Evolutionary conservation across 1,139 yeast genomes (phyloP), one percentile per base, ranked within the genome.

Genomic region (Candida labiduridarum): DNA sequence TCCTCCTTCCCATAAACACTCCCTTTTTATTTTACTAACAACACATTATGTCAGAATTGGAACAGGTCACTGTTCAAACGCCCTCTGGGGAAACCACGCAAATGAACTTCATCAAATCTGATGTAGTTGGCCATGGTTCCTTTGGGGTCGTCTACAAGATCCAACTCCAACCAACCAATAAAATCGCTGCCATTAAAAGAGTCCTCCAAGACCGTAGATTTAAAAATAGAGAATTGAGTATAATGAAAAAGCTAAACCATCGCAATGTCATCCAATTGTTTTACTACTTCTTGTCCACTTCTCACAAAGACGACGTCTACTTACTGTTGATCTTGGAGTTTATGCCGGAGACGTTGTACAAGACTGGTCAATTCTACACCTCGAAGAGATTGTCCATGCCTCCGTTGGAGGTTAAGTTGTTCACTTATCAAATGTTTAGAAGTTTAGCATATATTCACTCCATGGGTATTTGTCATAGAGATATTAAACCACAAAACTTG

Each of bases 81-180:
- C 41, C 41, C 11, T 38, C 41, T 38, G 41, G 41, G 15, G 41
- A 38, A 38, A 38, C 41, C 4, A 38, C 41, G 16, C 41, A 38
- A 25, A 38, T 38, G 41, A 38, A 38, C 16, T 38, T 38, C 15
- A 38, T 38, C 31, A 89, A 85, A 63, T 81, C 84, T 51, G 84
- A 89, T 62, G 92, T 92, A 78, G 96, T 92, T 47, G 99, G 99
- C 15, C 96, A 90, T 68, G 99, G 99, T 14, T 91, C 98, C 18
- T 94, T 94, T 74, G 99, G 99, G 4, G 94, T 91, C 33, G 99
- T 94, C 29, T 91, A 90, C 66, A 96, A 90, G 62, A 90, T 97
- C 9, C 85, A 83, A 54, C 78, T 94, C 44, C 68, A 83, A 57
- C 94, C 96, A 25, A 78, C 88, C 35, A 85, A 88, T 54, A 89